Evolutionary conservation across 371 early-diverging fungal genomes (phyloP), one percentile per base, ranked within the genome.

Genomic region (Dipsacomyces acuminosporus): DNA sequence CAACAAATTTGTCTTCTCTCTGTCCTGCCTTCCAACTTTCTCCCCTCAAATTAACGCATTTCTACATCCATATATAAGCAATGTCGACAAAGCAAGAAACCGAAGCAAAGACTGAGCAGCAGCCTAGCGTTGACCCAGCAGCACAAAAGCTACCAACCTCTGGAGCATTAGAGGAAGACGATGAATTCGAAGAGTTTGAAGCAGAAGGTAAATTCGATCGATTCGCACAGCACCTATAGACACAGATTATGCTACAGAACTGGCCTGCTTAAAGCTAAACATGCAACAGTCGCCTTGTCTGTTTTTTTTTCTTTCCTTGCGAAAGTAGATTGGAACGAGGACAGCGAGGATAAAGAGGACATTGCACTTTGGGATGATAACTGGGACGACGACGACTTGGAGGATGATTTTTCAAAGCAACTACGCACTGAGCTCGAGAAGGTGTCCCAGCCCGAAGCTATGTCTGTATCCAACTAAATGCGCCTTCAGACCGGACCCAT

Each of bases 381-480:
- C 77, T 93, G 93, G 92, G 93, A 93, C 66, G 91, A 91, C 57
- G 91, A 90, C 57, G 89, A 91, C 71, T 64, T 90, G 45, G 89
- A 90, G 52, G 93, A 93, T 54, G 93, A 91, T 48, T 93, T 93
- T 61, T 87, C 92, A 33, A 80, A 82, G 63, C 93, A 93, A 71
- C 76, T 93, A 17, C 71, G 73, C 21, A 70, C 41, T 3, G 69
- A 72, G 42, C 64, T 72, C 25, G 71, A 48, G 19, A 65, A 66
- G 47, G 53, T 47, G 17, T 52, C 67, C 8, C 65, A 66, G 33
- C 59, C 69, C 5, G 56, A 67, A 41, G 46, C 73, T 15, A 72
- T 72, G 73, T 33, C 52, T 5, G 48, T 61, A 25, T 49, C 64
- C 11, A 55, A 54, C 52, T 64, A 72, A n/a, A n/a, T n/a, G n/a